These are phyloP conservation scores for Trichoderma sp. DNA, from an alignment of 2,329 filamentous ascomycete species.

Conservation along the genomic window DNA sequence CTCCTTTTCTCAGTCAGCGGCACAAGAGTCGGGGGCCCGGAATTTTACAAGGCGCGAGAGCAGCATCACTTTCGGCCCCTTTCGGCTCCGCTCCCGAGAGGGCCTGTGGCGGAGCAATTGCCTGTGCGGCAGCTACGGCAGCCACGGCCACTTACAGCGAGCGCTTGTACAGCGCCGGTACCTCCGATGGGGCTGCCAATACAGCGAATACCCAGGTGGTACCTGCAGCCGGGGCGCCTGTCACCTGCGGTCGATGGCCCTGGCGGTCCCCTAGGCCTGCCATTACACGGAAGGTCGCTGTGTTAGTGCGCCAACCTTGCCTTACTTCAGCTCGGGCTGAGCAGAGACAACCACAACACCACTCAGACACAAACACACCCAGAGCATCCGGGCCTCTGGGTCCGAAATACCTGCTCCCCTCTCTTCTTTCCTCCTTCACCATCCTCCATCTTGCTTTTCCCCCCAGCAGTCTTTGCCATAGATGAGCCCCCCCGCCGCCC, in stretches of 20 bases:
- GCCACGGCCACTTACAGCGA: conserved; percentile 17
- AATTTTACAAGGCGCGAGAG: not conserved
- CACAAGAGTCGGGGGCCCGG: not conserved
- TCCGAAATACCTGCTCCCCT: not conserved
- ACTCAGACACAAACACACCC: not conserved
- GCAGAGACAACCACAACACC: conserved; percentile 12
- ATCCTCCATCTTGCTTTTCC: not conserved
- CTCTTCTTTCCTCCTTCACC: not conserved
- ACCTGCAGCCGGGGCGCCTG: conserved; percentile 10
- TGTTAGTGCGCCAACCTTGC: not conserved
- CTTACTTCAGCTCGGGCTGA: conserved; percentile 16
- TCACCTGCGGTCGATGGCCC: not conserved
- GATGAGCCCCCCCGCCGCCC: not conserved
- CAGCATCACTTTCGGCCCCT: not conserved
- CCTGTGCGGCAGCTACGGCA: conserved; percentile 24
- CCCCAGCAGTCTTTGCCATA: not conserved
- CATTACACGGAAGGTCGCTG: not conserved
- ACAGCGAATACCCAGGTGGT: not conserved
- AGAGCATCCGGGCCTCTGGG: conserved; percentile 12
- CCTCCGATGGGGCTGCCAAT: not conserved
- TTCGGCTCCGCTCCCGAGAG: conserved; percentile 18
- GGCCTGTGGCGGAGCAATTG: conserved; percentile 18
- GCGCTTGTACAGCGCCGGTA: not conserved
- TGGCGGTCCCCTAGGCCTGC: not conserved
- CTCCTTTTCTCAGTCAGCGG: not conserved